Conservation (phyloP, 192 early-diverging fungal species). For the Umbelopsis vinacea region DNA sequence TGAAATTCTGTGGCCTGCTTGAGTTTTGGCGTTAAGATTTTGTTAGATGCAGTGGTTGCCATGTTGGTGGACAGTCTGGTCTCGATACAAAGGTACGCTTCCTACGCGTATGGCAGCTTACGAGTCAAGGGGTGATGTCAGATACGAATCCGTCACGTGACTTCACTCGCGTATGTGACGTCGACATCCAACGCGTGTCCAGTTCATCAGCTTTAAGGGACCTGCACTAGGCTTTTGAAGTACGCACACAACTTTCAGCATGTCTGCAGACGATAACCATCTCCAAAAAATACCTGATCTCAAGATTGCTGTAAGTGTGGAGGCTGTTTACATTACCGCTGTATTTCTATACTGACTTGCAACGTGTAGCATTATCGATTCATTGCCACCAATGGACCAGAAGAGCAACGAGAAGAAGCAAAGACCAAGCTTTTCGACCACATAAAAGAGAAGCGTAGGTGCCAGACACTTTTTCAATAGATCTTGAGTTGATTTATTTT, state of each 20-base stretch:
- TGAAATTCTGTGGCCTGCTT: constrained; percentile 60
- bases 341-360: background rate
- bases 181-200: constrained; percentile 13
- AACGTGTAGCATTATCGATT: constrained; percentile 70
- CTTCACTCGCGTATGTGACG: constrained; percentile 10
- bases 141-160: background rate
- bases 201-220: background rate
- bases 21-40: constrained; percentile 25
- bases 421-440: constrained; percentile 69
- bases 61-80: background rate
- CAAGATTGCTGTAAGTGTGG: constrained; percentile 63
- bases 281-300: constrained; percentile 89
- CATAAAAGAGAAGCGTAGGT: constrained; percentile 85
- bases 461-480: too few species aligned
- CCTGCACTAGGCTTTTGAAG: background rate
- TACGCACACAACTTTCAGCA: background rate
- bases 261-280: constrained; percentile 62
- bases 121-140: constrained; percentile 11
- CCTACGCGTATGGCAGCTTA: constrained; percentile 18
- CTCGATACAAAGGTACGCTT: background rate
- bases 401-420: constrained; percentile 68
- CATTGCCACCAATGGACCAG: constrained; percentile 74
- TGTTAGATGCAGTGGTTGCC: constrained; percentile 8
- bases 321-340: background rate
- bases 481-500: too few species aligned